Evolutionary conservation across 805 yeast species (phyloP), one percentile per base, ranked within the genome.

Genomic region (Teunomyces tritomae): DNA sequence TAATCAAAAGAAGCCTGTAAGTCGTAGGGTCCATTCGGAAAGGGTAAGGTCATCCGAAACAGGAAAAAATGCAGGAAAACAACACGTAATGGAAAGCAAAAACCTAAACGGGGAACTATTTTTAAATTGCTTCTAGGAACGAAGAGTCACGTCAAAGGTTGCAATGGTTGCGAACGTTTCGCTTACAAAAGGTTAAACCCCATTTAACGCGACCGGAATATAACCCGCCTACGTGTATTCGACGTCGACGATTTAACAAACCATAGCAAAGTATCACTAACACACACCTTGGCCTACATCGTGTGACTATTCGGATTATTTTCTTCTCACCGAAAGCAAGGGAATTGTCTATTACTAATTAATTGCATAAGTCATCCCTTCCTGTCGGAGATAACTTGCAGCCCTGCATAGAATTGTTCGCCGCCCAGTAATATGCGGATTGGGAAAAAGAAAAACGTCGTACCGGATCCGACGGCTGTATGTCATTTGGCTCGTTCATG

Each of bases 391-490:
- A 32, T 32, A 8, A 13, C 3, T 32, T 32, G 9, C 34, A 32
- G 34, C 34, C 17, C 34, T 32, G 34, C 34, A 32, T 32, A 32
- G 13, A 32, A 32, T 14, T 32, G 9, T 16, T 13, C 14, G 17
- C 34, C 16, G 14, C 34, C 34, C 17, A 32, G 34, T 32, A 32
- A 32, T 13, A 32, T 32, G 29, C 29, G 40, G 24, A 37, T 13
- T 37, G 28, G 29, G 40, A 37, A 37, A 37, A 37, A 37, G 40
- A 37, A 37, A 26, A 37, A 26, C 40, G 34, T 37, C 40, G 40
- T 37, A 7, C 40, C 40, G 40, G 40, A 37, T 37, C 40, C 40
- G 40, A 37, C 40, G 40, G 40, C 40, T 20, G 40, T 16, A 26
- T 9, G 28, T n/a, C 28, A 8, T 7, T 26, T 37, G 28, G 40